A percentile compares a stretch with the other conserved stretches of the same genome.
phyloP scores from a whole-genome alignment of 1,284 basidiomycete species.

The Cryptococcus hybrid region DNA sequence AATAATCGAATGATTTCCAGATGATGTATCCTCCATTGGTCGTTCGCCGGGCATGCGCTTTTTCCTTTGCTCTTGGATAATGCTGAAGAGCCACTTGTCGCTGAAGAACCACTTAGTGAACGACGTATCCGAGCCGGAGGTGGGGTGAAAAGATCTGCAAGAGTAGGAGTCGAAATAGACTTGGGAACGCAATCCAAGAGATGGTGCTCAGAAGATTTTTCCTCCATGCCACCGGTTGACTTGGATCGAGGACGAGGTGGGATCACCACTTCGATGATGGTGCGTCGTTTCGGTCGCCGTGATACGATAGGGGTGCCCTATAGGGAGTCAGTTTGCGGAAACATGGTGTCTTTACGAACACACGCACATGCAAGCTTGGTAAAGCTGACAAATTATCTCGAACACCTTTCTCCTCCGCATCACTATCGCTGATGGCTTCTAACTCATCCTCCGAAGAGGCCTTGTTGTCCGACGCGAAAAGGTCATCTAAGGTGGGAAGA shows the following conservation, averaged over 20 bases:
- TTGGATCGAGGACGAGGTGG: conserved; percentile 4
- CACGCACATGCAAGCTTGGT: background rate
- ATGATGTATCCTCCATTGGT: background rate
- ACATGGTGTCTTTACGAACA: background rate
- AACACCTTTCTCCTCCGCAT: background rate
- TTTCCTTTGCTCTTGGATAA: conserved; percentile 24
- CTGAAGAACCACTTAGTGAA: too few species aligned
- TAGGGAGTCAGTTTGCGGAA: too few species aligned
- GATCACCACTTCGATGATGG: conserved; percentile 11
- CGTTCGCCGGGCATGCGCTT: conserved; percentile 22
- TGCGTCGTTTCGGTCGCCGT: background rate
- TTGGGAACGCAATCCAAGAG: too few species aligned
- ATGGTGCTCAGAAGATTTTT: too few species aligned
- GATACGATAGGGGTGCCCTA: too few species aligned
- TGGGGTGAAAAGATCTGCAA: conserved; percentile 8
- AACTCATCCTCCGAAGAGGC: conserved; percentile 14
- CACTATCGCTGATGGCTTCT: background rate
- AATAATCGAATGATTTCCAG: background rate
- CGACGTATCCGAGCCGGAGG: background rate
- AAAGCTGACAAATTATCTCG: too few species aligned
- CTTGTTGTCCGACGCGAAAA: conserved; percentile 8
- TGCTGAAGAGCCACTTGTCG: background rate
- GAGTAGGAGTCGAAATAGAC: conserved; percentile 3
- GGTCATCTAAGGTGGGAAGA: conserved; percentile 6
- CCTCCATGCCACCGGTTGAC: background rate